Conservation (phyloP, 331 rosid species). For the Quercus tomentella region DNA sequence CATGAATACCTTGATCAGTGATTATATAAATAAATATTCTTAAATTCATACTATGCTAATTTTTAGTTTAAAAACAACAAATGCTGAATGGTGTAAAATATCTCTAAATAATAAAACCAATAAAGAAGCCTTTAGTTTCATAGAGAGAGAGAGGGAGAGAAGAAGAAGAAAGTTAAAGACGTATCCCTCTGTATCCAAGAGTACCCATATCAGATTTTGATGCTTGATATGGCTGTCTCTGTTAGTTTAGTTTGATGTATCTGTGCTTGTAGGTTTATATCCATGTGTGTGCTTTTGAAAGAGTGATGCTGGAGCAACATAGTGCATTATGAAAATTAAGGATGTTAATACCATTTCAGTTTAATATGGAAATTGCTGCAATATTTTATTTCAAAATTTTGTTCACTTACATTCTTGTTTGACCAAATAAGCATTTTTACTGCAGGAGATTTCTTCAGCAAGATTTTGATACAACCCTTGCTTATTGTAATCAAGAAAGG, state of each 20-base stretch:
- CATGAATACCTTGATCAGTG: too few species aligned
- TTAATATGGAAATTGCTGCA: background rate
- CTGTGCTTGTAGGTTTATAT: background rate
- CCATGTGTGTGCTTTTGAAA: background rate
- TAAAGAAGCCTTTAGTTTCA: too few species aligned
- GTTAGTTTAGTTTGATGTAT: background rate
- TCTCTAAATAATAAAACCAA: too few species aligned
- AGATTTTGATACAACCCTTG: constrained; percentile 94
- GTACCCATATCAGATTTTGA: background rate
- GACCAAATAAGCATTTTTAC: background rate
- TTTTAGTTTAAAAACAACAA: too few species aligned
- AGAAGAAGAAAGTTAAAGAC: too few species aligned
- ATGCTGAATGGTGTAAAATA: too few species aligned
- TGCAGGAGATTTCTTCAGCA: constrained; percentile 96
- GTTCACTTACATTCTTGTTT: background rate
- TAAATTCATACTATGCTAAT: too few species aligned
- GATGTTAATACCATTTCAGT: background rate
- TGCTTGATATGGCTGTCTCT: too few species aligned
- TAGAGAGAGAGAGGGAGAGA: too few species aligned
- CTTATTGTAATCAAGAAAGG: constrained; percentile 83
- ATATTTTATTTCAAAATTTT: background rate
- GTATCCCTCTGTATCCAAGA: background rate
- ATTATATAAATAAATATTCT: too few species aligned
- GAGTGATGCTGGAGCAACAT: background rate
- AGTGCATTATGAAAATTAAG: background rate